Conservation (phyloP, 805 yeast species). For the Candida palmyrensis region DNA sequence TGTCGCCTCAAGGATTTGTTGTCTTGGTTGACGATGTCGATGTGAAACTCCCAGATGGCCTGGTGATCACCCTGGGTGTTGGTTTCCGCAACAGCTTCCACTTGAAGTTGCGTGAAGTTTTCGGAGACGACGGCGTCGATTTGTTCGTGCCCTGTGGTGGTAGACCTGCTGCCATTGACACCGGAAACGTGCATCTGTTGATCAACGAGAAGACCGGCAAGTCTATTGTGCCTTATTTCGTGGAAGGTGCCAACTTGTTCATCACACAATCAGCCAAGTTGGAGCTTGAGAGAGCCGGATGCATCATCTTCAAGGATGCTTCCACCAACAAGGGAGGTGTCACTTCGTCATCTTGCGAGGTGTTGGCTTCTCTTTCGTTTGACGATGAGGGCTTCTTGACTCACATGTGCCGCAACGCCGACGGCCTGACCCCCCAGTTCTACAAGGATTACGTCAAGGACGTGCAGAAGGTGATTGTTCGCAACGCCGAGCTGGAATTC, state of each 20-base stretch:
- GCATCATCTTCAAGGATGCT: slow-evolving; percentile 87
- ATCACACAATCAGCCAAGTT: slow-evolving; percentile 92
- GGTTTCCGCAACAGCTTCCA: slow-evolving; percentile 90
- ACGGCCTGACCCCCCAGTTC: slow-evolving; percentile 59
- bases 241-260: slow-evolving; percentile 96
- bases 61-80: slow-evolving; percentile 73
- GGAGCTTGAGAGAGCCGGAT: slow-evolving; percentile 80
- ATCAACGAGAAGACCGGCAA: slow-evolving; percentile 75
- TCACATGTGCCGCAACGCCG: slow-evolving; percentile 66
- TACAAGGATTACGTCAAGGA: slow-evolving; percentile 79
- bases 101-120: slow-evolving; percentile 59
- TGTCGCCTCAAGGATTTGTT: slow-evolving; percentile 72
- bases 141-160: slow-evolving; percentile 99
- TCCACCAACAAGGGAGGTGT: slow-evolving; percentile 99
- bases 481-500: slow-evolving; percentile 82
- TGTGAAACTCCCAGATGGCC: slow-evolving; percentile 71
- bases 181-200: slow-evolving; percentile 68
- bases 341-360: slow-evolving; percentile 93
- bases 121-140: slow-evolving; percentile 57
- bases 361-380: slow-evolving; percentile 87
- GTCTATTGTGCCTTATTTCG: slow-evolving; percentile 76
- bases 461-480: slow-evolving; percentile 71
- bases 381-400: slow-evolving; percentile 77
- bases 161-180: slow-evolving; percentile 92
- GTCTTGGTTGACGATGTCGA: slow-evolving; percentile 85